Evolutionary conservation across 139 green algal genomes (phyloP).

Genomic region (Auxenochlorella pyrenoidosa): DNA sequence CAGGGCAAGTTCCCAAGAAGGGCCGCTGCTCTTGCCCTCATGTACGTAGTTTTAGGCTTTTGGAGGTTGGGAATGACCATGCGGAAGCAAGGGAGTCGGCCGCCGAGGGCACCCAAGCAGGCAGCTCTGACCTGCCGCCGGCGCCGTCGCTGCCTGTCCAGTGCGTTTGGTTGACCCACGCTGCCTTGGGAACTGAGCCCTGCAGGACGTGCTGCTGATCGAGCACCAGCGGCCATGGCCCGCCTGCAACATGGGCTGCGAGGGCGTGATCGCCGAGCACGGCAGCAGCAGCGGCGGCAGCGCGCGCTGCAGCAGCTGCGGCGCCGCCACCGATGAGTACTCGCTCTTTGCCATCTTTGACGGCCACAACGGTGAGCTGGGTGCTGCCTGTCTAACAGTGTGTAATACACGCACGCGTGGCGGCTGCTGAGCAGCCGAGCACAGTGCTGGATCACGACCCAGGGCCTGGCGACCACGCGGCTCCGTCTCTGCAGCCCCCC

Average conservation of each 20-base stretch:
- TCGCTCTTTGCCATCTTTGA: slow-evolving; percentile 69
- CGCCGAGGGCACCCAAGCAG: too few species aligned
- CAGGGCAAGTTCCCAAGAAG: background rate
- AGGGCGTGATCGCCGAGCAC: background rate
- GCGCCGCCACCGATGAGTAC: slow-evolving; percentile 26
- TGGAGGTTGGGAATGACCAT: background rate
- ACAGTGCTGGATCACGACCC: too few species aligned
- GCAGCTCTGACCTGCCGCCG: too few species aligned
- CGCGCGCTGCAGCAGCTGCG: slow-evolving; percentile 20
- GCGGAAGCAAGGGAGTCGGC: too few species aligned
- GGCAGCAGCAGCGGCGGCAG: slow-evolving; percentile 6
- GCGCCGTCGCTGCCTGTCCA: background rate
- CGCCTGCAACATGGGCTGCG: background rate
- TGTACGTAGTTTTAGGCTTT: background rate
- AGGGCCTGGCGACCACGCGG: too few species aligned
- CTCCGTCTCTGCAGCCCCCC: too few species aligned
- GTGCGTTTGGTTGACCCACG: too few species aligned
- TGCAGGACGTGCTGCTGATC: slow-evolving; percentile 47
- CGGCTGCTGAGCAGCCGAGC: too few species aligned
- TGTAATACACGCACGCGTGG: background rate
- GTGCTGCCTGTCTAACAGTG: background rate
- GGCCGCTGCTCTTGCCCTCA: background rate
- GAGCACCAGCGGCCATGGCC: slow-evolving; percentile 48
- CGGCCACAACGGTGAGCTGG: slow-evolving; percentile 65
- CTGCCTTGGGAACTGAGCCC: too few species aligned